Evolutionary conservation across 352 stramenopile genomes (phyloP).

Genomic region (Pythium phragmiticola): DNA sequence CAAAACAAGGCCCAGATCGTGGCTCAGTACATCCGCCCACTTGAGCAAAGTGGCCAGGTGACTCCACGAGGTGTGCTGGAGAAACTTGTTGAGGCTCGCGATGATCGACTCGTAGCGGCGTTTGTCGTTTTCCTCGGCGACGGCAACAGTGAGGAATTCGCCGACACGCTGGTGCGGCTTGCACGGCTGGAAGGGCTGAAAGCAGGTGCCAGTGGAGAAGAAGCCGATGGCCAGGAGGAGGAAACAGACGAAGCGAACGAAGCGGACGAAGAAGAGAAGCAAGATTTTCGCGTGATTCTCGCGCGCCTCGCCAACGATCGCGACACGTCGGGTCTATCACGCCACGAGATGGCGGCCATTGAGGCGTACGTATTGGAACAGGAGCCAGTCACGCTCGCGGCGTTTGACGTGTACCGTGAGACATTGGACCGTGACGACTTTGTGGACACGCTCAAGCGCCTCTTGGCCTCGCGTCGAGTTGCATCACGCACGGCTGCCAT

Average conservation of each 20-base stretch:
- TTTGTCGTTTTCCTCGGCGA: conserved; percentile 69
- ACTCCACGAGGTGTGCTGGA: conserved; percentile 34
- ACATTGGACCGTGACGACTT: conserved; percentile 55
- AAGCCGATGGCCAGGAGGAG: neutral
- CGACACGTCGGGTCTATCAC: conserved; percentile 24
- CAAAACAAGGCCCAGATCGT: conserved; percentile 50
- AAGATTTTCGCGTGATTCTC: conserved; percentile 28
- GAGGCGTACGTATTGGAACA: conserved; percentile 31
- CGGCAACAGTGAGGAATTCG: conserved; percentile 60
- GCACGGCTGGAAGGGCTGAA: conserved; percentile 32
- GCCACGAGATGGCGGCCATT: conserved; percentile 27
- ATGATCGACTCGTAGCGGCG: conserved; percentile 66
- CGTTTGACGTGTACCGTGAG: conserved; percentile 51
- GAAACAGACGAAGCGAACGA: conserved; percentile 1
- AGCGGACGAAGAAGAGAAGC: conserved; percentile 23
- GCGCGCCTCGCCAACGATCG: conserved; percentile 17
- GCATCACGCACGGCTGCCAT: conserved; percentile 13
- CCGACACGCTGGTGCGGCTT: conserved; percentile 55
- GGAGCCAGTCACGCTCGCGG: conserved; percentile 48
- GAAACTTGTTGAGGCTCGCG: conserved; percentile 43
- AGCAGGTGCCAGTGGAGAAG: neutral
- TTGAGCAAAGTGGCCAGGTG: conserved; percentile 36
- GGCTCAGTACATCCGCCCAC: conserved; percentile 49
- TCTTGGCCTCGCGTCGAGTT: conserved; percentile 23
- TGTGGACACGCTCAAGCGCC: conserved; percentile 50